Evolutionary conservation across 768 basidiomycete genomes (phyloP), one percentile per base, ranked within the genome.

Genomic region (Cubamyces sp.): DNA sequence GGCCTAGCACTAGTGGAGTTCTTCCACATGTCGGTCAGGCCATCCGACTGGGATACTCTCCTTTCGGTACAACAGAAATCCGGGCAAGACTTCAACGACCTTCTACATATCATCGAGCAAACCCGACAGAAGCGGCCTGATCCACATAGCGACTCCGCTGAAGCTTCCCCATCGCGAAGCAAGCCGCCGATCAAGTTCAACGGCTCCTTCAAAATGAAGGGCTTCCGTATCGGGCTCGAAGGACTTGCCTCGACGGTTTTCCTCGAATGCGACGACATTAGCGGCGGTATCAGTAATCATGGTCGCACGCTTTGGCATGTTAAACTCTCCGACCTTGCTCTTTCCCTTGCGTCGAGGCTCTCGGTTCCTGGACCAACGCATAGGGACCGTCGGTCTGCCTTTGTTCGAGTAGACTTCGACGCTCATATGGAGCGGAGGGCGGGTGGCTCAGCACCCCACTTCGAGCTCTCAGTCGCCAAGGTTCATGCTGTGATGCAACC

Each of bases 401-500:
- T 94, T 72, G 90, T 97, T 60, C 82, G 86, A 37, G 79, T 97
- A 47, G 91, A 96, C 69, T 80, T 92, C 68, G 81, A 83, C 43
- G 76, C 71, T 3, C 69, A 68, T 28, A 70, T 70, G 64, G 54
- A 57, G 1, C 37, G 52, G 54, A 47, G 42, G 48, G 28, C 67
- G 19, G 43, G 54, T 45, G 11, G 53, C 1, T 28, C 62, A 18
- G 62, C 54, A n/a, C 68, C 73, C n/a, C 59, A 55, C n/a, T 49
- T 92, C 26, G 77, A 85, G 39, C 62, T 94, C 30, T 73, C 77
- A 1, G 74, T 96, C 23, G 85, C 83, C 8, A 92, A 90, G 73
- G 85, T 94, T 2, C 93, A 98, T 69, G 94, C 96, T 1, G 91
- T 96, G 37, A 88, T 97, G 90, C 94, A 95, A 72, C 89, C 96